These are phyloP conservation scores for Cyberlindnera xylosilytica DNA, from an alignment of 805 yeast species.

Conservation along the genomic window DNA sequence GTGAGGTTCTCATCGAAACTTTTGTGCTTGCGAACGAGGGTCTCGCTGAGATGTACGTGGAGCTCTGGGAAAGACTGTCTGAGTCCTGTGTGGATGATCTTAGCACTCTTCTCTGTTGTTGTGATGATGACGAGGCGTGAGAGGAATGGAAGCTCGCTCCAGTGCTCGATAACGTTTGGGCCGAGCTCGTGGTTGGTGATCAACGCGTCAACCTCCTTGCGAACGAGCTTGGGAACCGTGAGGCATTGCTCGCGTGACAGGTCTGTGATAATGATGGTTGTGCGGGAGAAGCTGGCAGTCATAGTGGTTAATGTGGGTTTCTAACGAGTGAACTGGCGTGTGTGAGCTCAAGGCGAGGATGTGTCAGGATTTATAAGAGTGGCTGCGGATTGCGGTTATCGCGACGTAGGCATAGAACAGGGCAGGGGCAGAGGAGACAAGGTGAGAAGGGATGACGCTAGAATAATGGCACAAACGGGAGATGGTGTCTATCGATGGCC, in stretches of 20 bases:
- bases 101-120: slow-evolving; percentile 27
- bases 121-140: slow-evolving; percentile 41
- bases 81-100: slow-evolving; percentile 23
- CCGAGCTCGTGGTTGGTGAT: neutral
- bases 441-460: too few species aligned
- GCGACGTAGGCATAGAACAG: too few species aligned
- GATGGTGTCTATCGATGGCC: too few species aligned
- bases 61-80: slow-evolving; percentile 18
- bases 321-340: neutral
- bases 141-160: slow-evolving; percentile 38
- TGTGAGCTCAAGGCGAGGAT: neutral
- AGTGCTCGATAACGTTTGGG: slow-evolving; percentile 23
- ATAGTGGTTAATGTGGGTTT: neutral
- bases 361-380: neutral
- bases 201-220: slow-evolving; percentile 16
- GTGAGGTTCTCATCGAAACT: slow-evolving; percentile 23
- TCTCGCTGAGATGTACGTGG: slow-evolving; percentile 33
- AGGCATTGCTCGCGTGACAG: slow-evolving; percentile 22
- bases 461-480: too few species aligned
- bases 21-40: slow-evolving; percentile 30
- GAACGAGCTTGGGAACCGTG: slow-evolving; percentile 17
- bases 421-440: too few species aligned
- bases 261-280: slow-evolving; percentile 25
- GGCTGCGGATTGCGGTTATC: neutral
- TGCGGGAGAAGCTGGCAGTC: slow-evolving; percentile 8